These are phyloP conservation scores for Pleurotus platypus DNA, from an alignment of 768 basidiomycete genomes.

Conservation along the genomic window DNA sequence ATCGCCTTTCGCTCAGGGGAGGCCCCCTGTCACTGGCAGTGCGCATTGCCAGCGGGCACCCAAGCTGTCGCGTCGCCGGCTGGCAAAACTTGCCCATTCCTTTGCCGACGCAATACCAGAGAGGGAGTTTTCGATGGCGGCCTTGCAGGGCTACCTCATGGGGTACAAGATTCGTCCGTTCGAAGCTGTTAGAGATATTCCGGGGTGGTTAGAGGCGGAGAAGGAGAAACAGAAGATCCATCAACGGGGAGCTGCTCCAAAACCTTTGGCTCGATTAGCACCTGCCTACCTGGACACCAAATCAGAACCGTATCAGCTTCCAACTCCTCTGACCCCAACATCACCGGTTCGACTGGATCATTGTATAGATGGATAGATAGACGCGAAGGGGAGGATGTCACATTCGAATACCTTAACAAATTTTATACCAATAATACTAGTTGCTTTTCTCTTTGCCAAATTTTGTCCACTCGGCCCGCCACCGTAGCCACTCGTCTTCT, in stretches of 20 bases:
- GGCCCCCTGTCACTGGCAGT: slow-evolving; percentile 14
- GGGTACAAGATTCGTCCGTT: slow-evolving; percentile 51
- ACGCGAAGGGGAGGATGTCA: background rate
- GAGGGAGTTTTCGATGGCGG: slow-evolving; percentile 33
- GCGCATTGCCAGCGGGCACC: slow-evolving; percentile 27
- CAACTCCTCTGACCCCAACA: background rate
- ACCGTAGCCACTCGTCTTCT: slow-evolving; percentile 65
- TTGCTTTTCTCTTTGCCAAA: background rate
- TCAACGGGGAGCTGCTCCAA: background rate
- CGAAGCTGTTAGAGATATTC: slow-evolving; percentile 37
- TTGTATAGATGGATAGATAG: background rate
- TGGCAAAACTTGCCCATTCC: slow-evolving; percentile 37
- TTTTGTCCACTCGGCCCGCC: slow-evolving; percentile 58
- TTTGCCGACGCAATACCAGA: slow-evolving; percentile 46
- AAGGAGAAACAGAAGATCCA: slow-evolving; percentile 8
- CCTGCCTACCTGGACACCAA: background rate
- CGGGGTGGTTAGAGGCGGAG: slow-evolving; percentile 43
- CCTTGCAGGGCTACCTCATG: slow-evolving; percentile 50
- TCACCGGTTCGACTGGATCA: background rate
- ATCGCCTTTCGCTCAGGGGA: slow-evolving; percentile 5
- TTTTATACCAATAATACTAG: background rate
- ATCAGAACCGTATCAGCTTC: background rate
- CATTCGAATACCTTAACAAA: background rate
- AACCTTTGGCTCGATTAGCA: background rate
- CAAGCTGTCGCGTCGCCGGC: slow-evolving; percentile 26